Base-by-base conservation (phyloP, 129 eudicot genomes). In the Pseudognaphalium luteoalbum region DNA sequence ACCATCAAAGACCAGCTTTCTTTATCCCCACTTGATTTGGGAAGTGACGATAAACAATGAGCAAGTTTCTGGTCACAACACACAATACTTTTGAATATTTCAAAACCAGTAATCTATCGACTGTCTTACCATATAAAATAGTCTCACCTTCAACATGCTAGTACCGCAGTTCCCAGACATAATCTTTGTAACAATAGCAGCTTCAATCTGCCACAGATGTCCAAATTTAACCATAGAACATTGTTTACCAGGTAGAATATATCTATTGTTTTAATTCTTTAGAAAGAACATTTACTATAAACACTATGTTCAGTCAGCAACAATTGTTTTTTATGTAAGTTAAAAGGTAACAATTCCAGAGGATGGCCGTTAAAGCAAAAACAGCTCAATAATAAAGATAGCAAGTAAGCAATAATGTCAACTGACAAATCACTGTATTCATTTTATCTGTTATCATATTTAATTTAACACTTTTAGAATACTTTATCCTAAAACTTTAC, bases 1-100 rank as follows among this genome's bases (percentile, higher is more conserved):
- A 94, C 84, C 98, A 91, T 82, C 79, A 84, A 71, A 10, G 76
- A 87, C 98, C 98, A 93, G 88, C 90, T 90, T 29, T 88, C 96
- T 81, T 78, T 93, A 72, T 91, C 97, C 75, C 92, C 97, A 84
- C 57, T 87, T 74, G 98, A 84, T 84, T 89, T 89, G 29, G 98
- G 97, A 84, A 94, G 98, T 75, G 80, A 66, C 42, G 97, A 88
- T 76, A 94, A 83, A 79, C 91, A 88, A 81, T 54, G 76, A 66
- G 87, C 89, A 68, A 94, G 91, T 74, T 94, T 88, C 98, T 94
- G 87, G 66, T 71, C 76, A 79, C 2, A 60, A 51, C 39, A 75
- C 32, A 63, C 39, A 33, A 59, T 50, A 66, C 5, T 28, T 68
- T 42, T 34, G 21, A 57, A 17, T 19, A 15, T 68, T 41, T 74